Conservation (phyloP, 352 stramenopile genomes). For the Pseudoperonospora humuli region DNA sequence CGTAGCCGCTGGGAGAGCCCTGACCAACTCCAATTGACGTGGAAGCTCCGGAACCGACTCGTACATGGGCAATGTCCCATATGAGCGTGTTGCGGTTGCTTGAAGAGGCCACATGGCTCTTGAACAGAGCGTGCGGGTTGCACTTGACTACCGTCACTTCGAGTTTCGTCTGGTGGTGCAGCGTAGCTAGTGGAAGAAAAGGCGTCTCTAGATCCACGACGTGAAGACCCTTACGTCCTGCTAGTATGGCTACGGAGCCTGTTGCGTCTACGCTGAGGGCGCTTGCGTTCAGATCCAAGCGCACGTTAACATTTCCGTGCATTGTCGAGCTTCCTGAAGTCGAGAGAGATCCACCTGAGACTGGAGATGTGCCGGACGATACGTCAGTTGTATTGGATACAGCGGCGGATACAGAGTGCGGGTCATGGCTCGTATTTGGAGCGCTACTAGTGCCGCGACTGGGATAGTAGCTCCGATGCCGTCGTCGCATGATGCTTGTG, state of each 20-base stretch:
- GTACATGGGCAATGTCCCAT: constrained; percentile 46
- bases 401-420: background rate
- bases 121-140: constrained; percentile 61
- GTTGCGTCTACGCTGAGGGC: constrained; percentile 71
- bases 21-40: constrained; percentile 17
- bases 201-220: constrained; percentile 66
- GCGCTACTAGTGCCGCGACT: constrained; percentile 4
- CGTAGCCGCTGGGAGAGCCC: constrained; percentile 12
- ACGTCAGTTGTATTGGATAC: background rate
- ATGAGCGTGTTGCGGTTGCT: constrained; percentile 79
- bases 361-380: constrained; percentile 5
- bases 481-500: constrained; percentile 10
- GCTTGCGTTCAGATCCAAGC: constrained; percentile 56
- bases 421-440: background rate
- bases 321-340: constrained; percentile 22
- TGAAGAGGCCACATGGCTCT: constrained; percentile 62
- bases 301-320: constrained; percentile 48
- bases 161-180: constrained; percentile 77
- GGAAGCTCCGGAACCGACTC: constrained; percentile 8
- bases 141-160: constrained; percentile 76
- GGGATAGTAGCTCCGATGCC: constrained; percentile 12
- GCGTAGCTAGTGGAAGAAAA: constrained; percentile 41
- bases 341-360: constrained; percentile 7
- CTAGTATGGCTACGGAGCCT: constrained; percentile 54
- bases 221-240: constrained; percentile 59